Base-by-base conservation (phyloP, 495 filamentous ascomycete species). In the Aspergillus indologenus region DNA sequence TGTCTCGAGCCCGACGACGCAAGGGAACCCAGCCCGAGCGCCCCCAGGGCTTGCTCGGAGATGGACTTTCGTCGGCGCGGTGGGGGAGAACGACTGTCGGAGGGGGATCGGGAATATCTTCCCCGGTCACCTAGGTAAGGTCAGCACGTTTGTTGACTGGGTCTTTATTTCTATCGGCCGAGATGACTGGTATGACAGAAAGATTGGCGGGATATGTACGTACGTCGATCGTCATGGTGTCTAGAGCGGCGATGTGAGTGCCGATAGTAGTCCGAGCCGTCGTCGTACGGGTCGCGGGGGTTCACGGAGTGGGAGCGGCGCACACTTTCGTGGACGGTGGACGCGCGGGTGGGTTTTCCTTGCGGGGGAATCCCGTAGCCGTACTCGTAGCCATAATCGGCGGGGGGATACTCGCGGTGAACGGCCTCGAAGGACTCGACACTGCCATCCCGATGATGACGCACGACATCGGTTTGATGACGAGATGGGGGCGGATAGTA, bases 371-470 rank as follows among this genome's bases (percentile, higher is more conserved):
- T 62, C 57, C 66, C 75, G 68, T 77, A 84, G 56, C 69, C 84
- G 73, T 82, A 75, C 57, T 74, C 69, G 71, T 69, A 86, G 76
- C 29, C 64, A 57, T 69, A 71, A 24, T 75, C 72, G 53, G 66
- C 70, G 15, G 87, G 85, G 0, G 84, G 86, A 60, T 87, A 90
- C 31, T 89, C 85, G 50, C 86, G 82, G 58, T 78, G 80, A 47
- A 89, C 78, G 71, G 88, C 84, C 71, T 90, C 88, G 60, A 89
- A 80, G 24, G 85, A 75, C 56, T 87, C 85, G 61, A 79, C 79
- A 59, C 86, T 82, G 58, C 79, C 75, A 51, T 74, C 67, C 50
- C 51, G 45, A 18, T 81, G 80, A 52, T 81, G 80, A 52, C 80
- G 80, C 23, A 89, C 75, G 44, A 86, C 64, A 49, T 83, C 83